Base-by-base conservation (phyloP, 1,284 basidiomycete species). In the Marasmius fiardii region DNA sequence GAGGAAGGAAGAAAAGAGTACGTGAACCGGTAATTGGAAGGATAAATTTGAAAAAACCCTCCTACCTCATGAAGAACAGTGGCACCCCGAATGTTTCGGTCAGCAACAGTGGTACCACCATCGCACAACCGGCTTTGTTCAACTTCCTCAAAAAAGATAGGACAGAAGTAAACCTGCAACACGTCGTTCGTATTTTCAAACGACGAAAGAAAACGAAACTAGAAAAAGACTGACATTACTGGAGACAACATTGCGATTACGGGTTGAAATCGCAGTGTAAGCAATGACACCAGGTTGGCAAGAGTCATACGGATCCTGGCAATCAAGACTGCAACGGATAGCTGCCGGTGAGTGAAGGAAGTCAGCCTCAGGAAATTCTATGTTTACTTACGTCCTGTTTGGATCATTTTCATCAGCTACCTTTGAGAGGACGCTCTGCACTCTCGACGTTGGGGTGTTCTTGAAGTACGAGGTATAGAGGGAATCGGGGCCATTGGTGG, bases 51-150 rank as follows among this genome's bases (percentile, higher is more conserved):
- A 7, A n/a, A n/a, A n/a, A n/a, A n/a, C n/a, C n/a, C n/a, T n/a
- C n/a, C n/a, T 52, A 57, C 60, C 49, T 63, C 61, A 45, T 63
- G 61, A 23, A 63, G 58, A 43, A 56, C 55, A 34, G 61, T 63
- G 33, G 60, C 61, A 50, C 60, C 61, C 37, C 60, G 60, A 33
- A 59, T 50, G 54, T 59, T 63, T 18, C 61, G 60, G 39, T 23
- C 49, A 26, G 50, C 56, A 21, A 63, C 61, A n/a, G 58, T 56
- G 18, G 61, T 63, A 16, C 52, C 58, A 39, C 53, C 47, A 16
- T 10, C 44, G 56, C 61, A 63, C 18, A 63, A 52, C 18, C 49
- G 44, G 23, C 44, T 35, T 16, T 54, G 51, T 26, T 58, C n/a
- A 31, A 61, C 60, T 43, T 63, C 60, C 33, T 57, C 44, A 52